Evolutionary conservation across 2,329 filamentous ascomycete genomes (phyloP).

Genomic region (Macroventuria anomochaeta): DNA sequence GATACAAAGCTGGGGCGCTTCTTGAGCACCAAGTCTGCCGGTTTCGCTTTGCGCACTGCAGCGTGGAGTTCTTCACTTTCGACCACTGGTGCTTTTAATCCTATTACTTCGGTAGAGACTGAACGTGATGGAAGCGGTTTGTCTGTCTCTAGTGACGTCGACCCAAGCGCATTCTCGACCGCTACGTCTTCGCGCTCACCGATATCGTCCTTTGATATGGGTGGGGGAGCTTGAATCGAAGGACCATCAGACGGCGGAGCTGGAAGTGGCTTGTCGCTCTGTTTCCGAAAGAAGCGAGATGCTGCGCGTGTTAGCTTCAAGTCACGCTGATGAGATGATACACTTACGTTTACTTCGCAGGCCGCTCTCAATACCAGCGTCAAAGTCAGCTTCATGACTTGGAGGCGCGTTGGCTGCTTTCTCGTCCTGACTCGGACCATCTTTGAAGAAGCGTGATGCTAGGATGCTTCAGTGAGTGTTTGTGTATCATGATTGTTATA

Average conservation of each 20-base stretch:
- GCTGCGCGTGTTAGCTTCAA: constrained; percentile 14
- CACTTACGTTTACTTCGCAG: constrained; percentile 28
- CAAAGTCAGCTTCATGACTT: constrained; percentile 10
- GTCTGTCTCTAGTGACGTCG: not conserved
- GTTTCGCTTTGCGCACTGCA: not conserved
- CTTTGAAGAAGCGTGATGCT: constrained; percentile 35
- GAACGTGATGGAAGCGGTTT: not conserved
- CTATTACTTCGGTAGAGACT: not conserved
- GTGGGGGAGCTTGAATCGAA: not conserved
- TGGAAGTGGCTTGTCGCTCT: not conserved
- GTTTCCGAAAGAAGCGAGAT: constrained; percentile 6
- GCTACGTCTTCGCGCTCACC: not conserved
- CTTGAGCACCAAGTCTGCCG: constrained; percentile 13
- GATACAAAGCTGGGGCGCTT: constrained; percentile 20
- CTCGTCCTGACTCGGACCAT: constrained; percentile 26
- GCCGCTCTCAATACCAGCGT: constrained; percentile 23
- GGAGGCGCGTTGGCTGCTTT: constrained; percentile 14
- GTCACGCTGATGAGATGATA: not conserved
- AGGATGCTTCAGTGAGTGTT: not conserved
- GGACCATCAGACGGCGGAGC: not conserved
- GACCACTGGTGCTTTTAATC: not conserved
- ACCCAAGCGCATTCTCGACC: not conserved
- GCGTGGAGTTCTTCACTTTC: not conserved
- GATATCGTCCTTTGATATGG: not conserved
- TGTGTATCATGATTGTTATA: not conserved